Evolutionary conservation across 805 yeast genomes (phyloP), one percentile per base, ranked within the genome.

Genomic region (Yarrowia sp.): DNA sequence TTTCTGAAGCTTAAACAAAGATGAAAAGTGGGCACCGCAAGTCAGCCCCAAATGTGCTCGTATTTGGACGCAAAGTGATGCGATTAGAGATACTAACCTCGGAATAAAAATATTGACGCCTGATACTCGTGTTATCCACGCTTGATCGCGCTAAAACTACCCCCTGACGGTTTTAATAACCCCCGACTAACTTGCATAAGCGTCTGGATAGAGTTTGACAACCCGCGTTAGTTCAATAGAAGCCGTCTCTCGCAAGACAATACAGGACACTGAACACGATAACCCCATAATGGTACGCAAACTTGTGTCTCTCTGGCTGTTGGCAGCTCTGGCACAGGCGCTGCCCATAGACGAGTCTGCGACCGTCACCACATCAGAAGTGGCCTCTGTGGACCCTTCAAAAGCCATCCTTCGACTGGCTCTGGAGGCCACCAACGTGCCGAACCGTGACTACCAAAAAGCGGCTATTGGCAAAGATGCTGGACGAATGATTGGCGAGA

Each of bases 351-450:
- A 48, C 13, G 41, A 48, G 7, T 17, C 41, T 3, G 11, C 17
- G 8, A 10, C 31, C 3, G 31, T 17, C 6, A n/a, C 53, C 11
- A 10, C 53, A n/a, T n/a, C n/a, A 10, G 53, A 10, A 11, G 10
- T 15, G 15, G 9, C 39, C 11, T 11, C 38, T 3, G n/a, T 11
- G 28, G 53, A 47, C 28, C 17, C 38, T 8, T 9, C 51, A 8
- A 9, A 48, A 15, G 33, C 55, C 17, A 41, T 48, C 17, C 55
- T 48, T 48, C 31, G 55, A 13, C 55, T 48, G 41, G 55, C 55
- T 35, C 41, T 48, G 8, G 32, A 48, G 4, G 55, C 55, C 11
- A 48, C 55, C 32, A 8, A 13, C 32, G 10, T 18, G 55, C 55
- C 55, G 41, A 35, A 35, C 17, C 55, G 55, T n/a, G 55, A 17